Evolutionary conservation across 306 rosid genomes (phyloP).

Genomic region (Senna tora): DNA sequence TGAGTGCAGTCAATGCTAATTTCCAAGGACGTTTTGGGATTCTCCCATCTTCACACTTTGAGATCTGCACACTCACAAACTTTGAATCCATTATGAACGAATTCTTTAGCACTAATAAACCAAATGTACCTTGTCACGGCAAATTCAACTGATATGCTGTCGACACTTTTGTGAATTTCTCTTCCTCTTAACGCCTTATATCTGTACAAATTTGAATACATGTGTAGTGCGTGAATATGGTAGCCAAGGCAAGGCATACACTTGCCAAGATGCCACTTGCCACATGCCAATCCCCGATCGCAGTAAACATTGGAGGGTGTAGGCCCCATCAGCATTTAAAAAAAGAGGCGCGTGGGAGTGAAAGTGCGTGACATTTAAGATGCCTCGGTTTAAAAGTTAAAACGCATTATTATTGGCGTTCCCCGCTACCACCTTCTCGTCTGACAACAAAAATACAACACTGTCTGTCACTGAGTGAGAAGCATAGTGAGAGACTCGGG

Average conservation of each 20-base stretch:
- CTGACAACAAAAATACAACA: not conserved
- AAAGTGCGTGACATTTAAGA: conserved; percentile 32
- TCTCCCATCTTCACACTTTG: conserved; percentile 26
- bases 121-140: not conserved
- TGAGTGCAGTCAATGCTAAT: too few relatives aligned
- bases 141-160: not conserved
- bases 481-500: conserved; percentile 41
- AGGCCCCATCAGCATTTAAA: not conserved
- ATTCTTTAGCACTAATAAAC: not conserved
- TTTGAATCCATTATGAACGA: too few relatives aligned
- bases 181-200: too few relatives aligned
- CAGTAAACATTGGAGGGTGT: not conserved
- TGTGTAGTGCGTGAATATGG: too few relatives aligned
- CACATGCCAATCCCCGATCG: not conserved
- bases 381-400: conserved; percentile 26
- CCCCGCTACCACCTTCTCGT: too few relatives aligned
- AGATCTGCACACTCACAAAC: not conserved
- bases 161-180: too few relatives aligned
- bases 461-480: too few relatives aligned
- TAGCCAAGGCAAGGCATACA: too few relatives aligned
- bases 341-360: conserved; percentile 2
- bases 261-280: too few relatives aligned
- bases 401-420: not conserved
- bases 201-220: too few relatives aligned
- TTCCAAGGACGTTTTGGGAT: not conserved